phyloP scores from a whole-genome alignment of 306 rosid species.

The Rosa multiflora region DNA sequence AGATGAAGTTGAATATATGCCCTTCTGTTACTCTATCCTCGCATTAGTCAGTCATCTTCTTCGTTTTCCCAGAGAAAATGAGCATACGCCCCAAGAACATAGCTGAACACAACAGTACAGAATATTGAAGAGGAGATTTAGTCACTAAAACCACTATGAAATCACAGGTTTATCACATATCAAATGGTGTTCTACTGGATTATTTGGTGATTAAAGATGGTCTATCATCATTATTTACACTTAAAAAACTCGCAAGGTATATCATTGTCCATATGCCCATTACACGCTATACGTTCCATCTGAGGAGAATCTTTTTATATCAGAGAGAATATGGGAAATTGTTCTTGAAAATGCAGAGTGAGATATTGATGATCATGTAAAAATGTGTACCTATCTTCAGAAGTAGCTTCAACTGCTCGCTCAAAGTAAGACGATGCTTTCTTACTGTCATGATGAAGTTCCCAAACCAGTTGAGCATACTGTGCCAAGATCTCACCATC shows the following conservation, averaged over 20 bases:
- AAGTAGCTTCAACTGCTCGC: conserved; percentile 60
- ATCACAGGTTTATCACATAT: background rate
- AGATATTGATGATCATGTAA: conserved; percentile 3
- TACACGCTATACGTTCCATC: no score
- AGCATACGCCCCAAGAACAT: conserved; percentile 77
- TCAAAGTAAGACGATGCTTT: conserved; percentile 53
- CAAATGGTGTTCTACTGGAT: background rate
- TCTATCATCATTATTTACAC: background rate
- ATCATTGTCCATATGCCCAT: background rate
- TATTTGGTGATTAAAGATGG: background rate
- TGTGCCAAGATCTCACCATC: conserved; percentile 62
- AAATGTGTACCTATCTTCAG: conserved; percentile 55
- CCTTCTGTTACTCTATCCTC: conserved; percentile 30
- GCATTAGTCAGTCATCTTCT: conserved; percentile 33
- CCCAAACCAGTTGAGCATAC: conserved; percentile 78
- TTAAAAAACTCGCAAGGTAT: background rate
- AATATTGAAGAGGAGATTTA: conserved; percentile 1
- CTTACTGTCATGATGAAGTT: conserved; percentile 58
- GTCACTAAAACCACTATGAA: background rate
- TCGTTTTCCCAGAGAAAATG: conserved; percentile 79
- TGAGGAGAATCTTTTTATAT: background rate
- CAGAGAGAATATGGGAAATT: background rate
- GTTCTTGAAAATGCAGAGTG: background rate
- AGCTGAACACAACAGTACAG: conserved; percentile 43
- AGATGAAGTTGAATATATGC: conserved; percentile 17